Conservation (phyloP, 306 rosid species). For the Castanea sativa region DNA sequence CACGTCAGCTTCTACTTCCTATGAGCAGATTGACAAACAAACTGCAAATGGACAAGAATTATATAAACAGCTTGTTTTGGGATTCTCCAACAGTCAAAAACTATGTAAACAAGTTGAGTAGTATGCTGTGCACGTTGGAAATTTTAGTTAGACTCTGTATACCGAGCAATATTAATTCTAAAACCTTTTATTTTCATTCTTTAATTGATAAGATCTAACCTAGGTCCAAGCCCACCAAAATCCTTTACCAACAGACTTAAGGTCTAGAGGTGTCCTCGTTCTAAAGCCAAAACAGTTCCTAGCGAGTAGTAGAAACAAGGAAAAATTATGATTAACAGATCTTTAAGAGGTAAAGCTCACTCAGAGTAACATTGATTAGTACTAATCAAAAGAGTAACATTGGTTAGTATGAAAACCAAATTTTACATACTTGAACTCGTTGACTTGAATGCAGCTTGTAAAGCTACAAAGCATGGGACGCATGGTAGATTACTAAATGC, state of each 20-base stretch:
- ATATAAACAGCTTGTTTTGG: neutral
- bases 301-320: neutral
- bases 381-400: too few relatives aligned
- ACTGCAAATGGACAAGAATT: neutral
- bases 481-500: neutral
- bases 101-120: neutral
- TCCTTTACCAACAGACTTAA: neutral
- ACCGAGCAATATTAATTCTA: neutral
- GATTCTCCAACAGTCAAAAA: neutral
- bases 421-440: neutral
- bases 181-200: neutral
- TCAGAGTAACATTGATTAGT: neutral
- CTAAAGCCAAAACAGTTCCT: neutral
- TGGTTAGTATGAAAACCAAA: neutral
- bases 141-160: neutral
- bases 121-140: neutral
- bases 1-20: neutral
- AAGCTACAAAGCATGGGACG: neutral
- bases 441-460: neutral
- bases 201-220: neutral
- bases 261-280: neutral
- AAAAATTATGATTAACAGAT: neutral
- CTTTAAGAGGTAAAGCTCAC: neutral
- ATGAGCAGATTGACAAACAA: neutral
- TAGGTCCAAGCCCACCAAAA: neutral